A percentile compares a stretch with the other conserved stretches of the same genome.
Evolutionary conservation across 176 grass and related monocot genomes (phyloP).

Genomic region (Areca catechu): DNA sequence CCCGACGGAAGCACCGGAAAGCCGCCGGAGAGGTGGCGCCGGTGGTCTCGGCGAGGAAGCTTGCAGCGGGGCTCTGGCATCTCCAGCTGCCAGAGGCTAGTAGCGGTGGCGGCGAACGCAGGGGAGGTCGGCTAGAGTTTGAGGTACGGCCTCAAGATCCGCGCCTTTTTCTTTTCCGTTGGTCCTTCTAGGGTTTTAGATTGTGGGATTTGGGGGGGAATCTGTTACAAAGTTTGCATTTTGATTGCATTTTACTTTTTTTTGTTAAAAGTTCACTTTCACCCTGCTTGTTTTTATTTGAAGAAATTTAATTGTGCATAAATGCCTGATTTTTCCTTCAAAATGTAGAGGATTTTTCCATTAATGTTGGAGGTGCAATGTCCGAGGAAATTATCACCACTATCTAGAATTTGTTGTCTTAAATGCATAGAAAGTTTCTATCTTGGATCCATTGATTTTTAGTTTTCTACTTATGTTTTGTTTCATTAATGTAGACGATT

Average conservation of each 20-base stretch:
- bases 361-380: no score
- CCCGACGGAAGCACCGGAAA: not conserved
- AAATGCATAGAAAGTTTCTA: no score
- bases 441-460: no score
- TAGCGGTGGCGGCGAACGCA: not conserved
- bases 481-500: no score
- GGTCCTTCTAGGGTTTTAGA: conserved; percentile 1
- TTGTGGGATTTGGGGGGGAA: conserved; percentile 3
- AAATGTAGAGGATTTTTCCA: no score
- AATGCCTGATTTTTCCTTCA: no score
- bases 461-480: no score
- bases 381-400: no score
- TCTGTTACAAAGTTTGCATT: conserved; percentile 16
- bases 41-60: conserved; percentile 46
- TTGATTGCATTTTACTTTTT: not conserved
- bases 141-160: conserved; percentile 36
- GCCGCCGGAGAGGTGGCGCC: conserved; percentile 2
- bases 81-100: conserved; percentile 27
- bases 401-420: no score
- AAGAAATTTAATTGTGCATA: not conserved
- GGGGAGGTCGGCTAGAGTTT: conserved; percentile 2
- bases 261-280: not conserved
- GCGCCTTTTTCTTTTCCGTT: not conserved
- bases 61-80: conserved; percentile 50
- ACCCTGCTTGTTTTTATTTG: not conserved